phyloP scores from a whole-genome alignment of 2,329 filamentous ascomycete species.

The Rutstroemia sp. region DNA sequence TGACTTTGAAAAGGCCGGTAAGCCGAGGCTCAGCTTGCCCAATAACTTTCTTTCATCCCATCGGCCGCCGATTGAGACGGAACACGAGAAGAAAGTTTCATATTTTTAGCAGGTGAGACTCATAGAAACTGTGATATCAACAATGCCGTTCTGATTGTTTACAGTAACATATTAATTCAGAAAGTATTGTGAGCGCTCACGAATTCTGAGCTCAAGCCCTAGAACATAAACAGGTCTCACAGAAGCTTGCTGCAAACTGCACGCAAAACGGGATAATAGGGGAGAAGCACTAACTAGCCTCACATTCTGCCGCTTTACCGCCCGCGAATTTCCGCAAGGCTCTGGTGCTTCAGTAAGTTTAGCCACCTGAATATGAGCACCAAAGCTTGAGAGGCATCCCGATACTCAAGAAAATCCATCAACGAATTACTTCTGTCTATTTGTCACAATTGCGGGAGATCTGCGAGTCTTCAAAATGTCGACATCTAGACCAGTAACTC shows the following conservation, averaged over 20 bases:
- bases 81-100: too few relatives aligned
- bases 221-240: too few relatives aligned
- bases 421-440: neutral
- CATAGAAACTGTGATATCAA: too few relatives aligned
- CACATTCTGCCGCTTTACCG: constrained; percentile 5
- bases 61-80: neutral
- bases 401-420: neutral
- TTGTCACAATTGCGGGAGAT: neutral
- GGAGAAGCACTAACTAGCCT: constrained; percentile 1
- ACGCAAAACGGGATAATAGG: neutral
- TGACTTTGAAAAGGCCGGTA: neutral
- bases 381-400: neutral
- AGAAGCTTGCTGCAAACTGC: too few relatives aligned
- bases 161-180: too few relatives aligned
- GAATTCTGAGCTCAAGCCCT: too few relatives aligned
- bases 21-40: constrained; percentile 1
- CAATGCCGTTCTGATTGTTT: too few relatives aligned
- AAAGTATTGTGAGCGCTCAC: too few relatives aligned
- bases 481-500: constrained; percentile 25
- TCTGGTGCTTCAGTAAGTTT: neutral
- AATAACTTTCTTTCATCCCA: neutral
- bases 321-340: constrained; percentile 7
- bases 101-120: too few relatives aligned
- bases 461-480: constrained; percentile 18
- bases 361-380: neutral